A percentile compares a stretch with the other conserved stretches of the same genome.
phyloP scores from a whole-genome alignment of 495 filamentous ascomycete species.

The Glarea lozoyensis region DNA sequence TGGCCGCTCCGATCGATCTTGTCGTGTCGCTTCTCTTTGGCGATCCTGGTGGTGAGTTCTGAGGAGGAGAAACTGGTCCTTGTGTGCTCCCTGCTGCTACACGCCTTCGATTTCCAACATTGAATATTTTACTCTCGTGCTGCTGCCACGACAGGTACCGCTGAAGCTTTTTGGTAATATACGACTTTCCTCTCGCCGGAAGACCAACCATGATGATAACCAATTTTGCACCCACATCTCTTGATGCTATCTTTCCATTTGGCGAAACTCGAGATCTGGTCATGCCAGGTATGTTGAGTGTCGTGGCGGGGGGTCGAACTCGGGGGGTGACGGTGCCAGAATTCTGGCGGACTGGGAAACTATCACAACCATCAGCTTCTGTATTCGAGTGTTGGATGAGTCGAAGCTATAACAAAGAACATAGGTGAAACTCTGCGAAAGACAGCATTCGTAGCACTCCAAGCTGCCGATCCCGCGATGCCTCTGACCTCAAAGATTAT shows the following conservation, averaged over 20 bases:
- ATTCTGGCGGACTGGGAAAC: slow-evolving; percentile 44
- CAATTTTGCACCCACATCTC: slow-evolving; percentile 90
- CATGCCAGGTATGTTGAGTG: slow-evolving; percentile 77
- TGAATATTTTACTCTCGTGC: slow-evolving; percentile 91
- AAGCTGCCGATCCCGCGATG: not conserved
- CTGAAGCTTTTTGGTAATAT: slow-evolving; percentile 95
- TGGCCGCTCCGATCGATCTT: slow-evolving; percentile 4
- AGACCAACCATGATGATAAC: slow-evolving; percentile 98
- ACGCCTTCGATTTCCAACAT: slow-evolving; percentile 85
- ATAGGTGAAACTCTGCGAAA: not conserved
- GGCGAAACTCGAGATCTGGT: slow-evolving; percentile 91
- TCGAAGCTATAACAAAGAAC: not conserved
- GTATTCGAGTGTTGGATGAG: not conserved
- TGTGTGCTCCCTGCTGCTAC: slow-evolving; percentile 52
- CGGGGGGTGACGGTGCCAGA: slow-evolving; percentile 53
- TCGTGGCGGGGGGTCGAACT: slow-evolving; percentile 65
- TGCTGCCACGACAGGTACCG: slow-evolving; percentile 96
- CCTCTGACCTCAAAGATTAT: slow-evolving; percentile 1
- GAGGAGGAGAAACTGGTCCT: slow-evolving; percentile 29
- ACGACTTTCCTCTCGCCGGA: slow-evolving; percentile 91
- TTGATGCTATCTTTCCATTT: slow-evolving; percentile 82
- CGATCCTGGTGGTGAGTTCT: slow-evolving; percentile 10
- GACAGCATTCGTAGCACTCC: not conserved
- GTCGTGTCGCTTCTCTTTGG: not conserved
- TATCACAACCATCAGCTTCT: slow-evolving; percentile 18